phyloP scores from a whole-genome alignment of 1,284 basidiomycete genomes.

The Erythrobasidium hasegawianum region DNA sequence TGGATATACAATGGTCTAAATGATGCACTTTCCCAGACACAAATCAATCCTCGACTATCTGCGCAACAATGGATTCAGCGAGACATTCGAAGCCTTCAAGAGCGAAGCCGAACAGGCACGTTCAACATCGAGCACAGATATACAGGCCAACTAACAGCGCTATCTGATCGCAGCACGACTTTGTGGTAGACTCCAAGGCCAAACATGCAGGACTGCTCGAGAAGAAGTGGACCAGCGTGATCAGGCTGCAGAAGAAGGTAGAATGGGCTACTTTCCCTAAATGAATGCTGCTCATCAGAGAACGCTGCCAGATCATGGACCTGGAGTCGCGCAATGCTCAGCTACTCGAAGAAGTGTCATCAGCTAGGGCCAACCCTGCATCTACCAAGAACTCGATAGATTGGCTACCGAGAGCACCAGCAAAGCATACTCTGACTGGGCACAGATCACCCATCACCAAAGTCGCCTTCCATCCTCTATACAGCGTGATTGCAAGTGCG shows the following conservation, averaged over 20 bases:
- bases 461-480: slow-evolving; percentile 81
- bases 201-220: slow-evolving; percentile 78
- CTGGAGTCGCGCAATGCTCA: slow-evolving; percentile 73
- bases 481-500: slow-evolving; percentile 74
- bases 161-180: slow-evolving; percentile 55
- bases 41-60: slow-evolving; percentile 82
- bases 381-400: slow-evolving; percentile 60
- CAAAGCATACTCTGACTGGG: slow-evolving; percentile 71
- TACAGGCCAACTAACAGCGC: neutral
- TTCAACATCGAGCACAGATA: too few species aligned
- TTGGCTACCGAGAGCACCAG: slow-evolving; percentile 77
- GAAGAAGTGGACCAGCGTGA: slow-evolving; percentile 94
- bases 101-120: slow-evolving; percentile 53
- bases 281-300: neutral
- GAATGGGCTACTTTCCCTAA: slow-evolving; percentile 38
- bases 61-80: slow-evolving; percentile 61
- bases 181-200: slow-evolving; percentile 73
- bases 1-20: too few species aligned
- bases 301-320: slow-evolving; percentile 68
- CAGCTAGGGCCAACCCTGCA: slow-evolving; percentile 48
- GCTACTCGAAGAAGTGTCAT: slow-evolving; percentile 62
- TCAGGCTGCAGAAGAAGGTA: slow-evolving; percentile 88
- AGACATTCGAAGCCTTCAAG: slow-evolving; percentile 63
- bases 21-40: slow-evolving; percentile 56
- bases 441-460: slow-evolving; percentile 72